Evolutionary conservation across 129 eudicot genomes (phyloP).

Genomic region (Escallonia rubra): DNA sequence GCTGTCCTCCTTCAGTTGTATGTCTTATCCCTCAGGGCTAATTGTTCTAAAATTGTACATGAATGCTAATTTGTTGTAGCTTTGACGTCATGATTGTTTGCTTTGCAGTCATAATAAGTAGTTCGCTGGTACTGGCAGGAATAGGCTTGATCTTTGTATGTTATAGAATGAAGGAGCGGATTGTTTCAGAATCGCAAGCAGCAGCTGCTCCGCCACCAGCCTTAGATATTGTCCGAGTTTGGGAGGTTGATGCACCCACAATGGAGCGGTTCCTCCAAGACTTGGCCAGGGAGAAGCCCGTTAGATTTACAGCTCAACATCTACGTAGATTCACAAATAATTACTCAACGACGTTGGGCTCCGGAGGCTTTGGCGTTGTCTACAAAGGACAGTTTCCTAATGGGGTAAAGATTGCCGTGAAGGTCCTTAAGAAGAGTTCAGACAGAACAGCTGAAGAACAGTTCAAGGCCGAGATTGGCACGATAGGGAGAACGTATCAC

Average conservation of each 20-base stretch:
- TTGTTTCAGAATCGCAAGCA: not conserved
- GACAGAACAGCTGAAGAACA: constrained; percentile 25
- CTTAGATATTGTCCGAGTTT: not conserved
- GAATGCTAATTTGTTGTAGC: no score
- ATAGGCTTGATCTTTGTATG: not conserved
- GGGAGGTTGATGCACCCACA: constrained; percentile 1
- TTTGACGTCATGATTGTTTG: no score
- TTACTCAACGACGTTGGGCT: constrained; percentile 15
- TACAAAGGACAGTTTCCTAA: constrained; percentile 22
- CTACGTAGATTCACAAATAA: constrained; percentile 17
- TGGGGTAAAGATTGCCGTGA: constrained; percentile 16
- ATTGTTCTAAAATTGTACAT: no score
- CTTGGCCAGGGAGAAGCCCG: constrained; percentile 24
- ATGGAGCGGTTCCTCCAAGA: not conserved
- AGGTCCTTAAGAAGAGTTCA: constrained; percentile 16
- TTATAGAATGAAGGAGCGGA: no score
- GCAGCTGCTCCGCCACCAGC: not conserved
- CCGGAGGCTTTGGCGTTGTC: constrained; percentile 31
- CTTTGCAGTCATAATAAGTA: not conserved
- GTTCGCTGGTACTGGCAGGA: not conserved
- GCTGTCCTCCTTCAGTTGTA: no score
- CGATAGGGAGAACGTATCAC: constrained; percentile 39
- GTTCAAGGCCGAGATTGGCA: constrained; percentile 35
- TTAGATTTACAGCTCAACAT: constrained; percentile 28
- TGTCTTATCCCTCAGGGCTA: no score